Evolutionary conservation across 208 protist genomes (phyloP), one percentile per base, ranked within the genome.

Genomic region (Trypanosoma lewisi): DNA sequence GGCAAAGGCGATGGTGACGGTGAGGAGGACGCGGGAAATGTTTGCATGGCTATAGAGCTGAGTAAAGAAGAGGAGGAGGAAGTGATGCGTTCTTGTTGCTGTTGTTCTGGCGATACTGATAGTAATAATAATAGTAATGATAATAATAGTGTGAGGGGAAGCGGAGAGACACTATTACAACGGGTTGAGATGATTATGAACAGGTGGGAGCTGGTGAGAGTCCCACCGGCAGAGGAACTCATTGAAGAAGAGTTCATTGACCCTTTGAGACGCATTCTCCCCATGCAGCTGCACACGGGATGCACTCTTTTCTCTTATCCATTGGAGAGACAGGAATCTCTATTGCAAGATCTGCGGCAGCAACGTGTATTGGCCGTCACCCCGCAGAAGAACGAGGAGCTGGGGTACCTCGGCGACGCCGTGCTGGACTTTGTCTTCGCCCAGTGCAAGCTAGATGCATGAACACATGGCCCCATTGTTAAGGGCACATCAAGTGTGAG

Each of bases 351-450:
- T 49, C n/a, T 83, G 55, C 61, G 63, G 11, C 16, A 58, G 11
- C 65, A 79, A 52, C 54, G 82, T 23, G 28, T 75, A 9, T n/a
- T 62, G 12, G 65, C 75, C 2, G 56, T 82, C 0, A 73, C 53
- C 19, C 70, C 55, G 19, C 19, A 19, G 7, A 66, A 41, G 21
- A 77, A 74, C 58, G 77, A 82, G 53, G 33, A 33, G 47, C 62
- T 73, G 4, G 73, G 74, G 70, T 87, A 81, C 49, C 70, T 83
- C 45, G 80, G 80, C 7, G 77, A 87, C 62, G 73, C 70, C 16
- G 44, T 87, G 11, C 39, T 87, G 16, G 80, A 87, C 55, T 87
- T 68, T 62, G n/a, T 67, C 12, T 17, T 57, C 19, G 51, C 49
- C 19, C 62, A 72, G 19, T 9, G 49, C 37, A 54, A 19, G 12